Evolutionary conservation across 2,329 filamentous ascomycete genomes (phyloP).

Genomic region (Stagonosporopsis chrysanthemi): DNA sequence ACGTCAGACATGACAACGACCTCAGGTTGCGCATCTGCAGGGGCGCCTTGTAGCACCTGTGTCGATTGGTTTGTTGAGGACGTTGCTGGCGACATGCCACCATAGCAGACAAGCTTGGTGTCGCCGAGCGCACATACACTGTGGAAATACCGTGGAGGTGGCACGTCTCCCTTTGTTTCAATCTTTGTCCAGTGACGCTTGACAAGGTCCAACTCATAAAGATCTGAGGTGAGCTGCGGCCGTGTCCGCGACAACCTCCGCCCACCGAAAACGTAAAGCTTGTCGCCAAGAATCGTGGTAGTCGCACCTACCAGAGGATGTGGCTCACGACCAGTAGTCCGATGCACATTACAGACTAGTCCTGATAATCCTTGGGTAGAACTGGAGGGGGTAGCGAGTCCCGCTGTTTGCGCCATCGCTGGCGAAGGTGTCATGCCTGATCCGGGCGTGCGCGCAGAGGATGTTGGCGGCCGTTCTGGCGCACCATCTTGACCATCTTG

Average conservation of each 20-base stretch:
- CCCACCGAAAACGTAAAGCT: conserved; percentile 95
- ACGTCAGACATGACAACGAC: conserved; percentile 98
- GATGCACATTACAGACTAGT: conserved; percentile 72
- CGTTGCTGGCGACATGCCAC: conserved; percentile 89
- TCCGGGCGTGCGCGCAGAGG: conserved; percentile 46
- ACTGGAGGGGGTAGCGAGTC: conserved; percentile 48
- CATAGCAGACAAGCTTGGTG: conserved; percentile 96
- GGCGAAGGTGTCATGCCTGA: conserved; percentile 55
- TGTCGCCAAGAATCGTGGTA: conserved; percentile 93
- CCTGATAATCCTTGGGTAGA: conserved; percentile 69
- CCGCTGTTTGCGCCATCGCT: conserved; percentile 48
- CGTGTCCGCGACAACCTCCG: conserved; percentile 83
- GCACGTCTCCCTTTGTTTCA: conserved; percentile 82
- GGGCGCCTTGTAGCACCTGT: conserved; percentile 45
- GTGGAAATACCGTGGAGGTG: conserved; percentile 94
- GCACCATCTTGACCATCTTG: conserved; percentile 53
- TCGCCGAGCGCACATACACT: conserved; percentile 93
- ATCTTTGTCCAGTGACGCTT: conserved; percentile 92
- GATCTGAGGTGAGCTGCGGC: conserved; percentile 83
- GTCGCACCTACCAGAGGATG: conserved; percentile 92
- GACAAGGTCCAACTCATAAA: conserved; percentile 93
- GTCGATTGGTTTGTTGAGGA: conserved; percentile 50
- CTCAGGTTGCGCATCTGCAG: conserved; percentile 75
- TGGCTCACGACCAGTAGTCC: conserved; percentile 90
- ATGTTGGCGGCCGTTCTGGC: conserved; percentile 44